Evolutionary conservation across 2,329 filamentous ascomycete genomes (phyloP), one percentile per base, ranked within the genome.

Genomic region (Penicillium sp.): DNA sequence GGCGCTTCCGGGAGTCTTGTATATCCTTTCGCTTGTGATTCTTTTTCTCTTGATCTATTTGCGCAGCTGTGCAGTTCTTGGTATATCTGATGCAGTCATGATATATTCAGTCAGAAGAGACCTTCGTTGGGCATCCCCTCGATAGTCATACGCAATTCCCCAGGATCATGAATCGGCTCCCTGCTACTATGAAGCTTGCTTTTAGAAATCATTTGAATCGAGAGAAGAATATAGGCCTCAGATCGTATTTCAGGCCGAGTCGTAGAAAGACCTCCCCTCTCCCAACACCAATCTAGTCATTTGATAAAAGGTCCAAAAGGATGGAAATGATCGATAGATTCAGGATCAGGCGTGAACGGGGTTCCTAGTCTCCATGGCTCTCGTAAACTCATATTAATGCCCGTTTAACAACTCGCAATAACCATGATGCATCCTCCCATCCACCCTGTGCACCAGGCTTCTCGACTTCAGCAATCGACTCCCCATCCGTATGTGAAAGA

Each of bases 371-470:
- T 26, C 24, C 24, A 5, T 2, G 24, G 10, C 9, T 9, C 48
- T 15, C 29, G 33, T 39, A 16, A 42, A 8, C 47, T 65, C 53
- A 68, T 59, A 66, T 54, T 18, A 73, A 56, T n/a, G 68, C 64
- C 44, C 62, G 67, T 52, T 65, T 73, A 46, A 81, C 79, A 39
- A 81, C 76, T 45, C 79, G 79, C 52, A 85, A 66, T 52, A 85
- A 63, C 82, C 82, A 85, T 28, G 77, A 76, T 29, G 79, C 81
- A 70, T 85, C 82, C 54, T 79, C 75, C 82, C 82, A 85, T 0
- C 80, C 80, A 5, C 79, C 80, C 16, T 66, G 56, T 2, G 68
- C 63, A 6, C 70, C 69, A 2, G 70, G 63, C 26, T 67, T 74
- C 51, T 76, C 72, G 39, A 69, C 64, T 26, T 56, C 15, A 2